Evolutionary conservation across 805 yeast genomes (phyloP).

Genomic region (Ogataea chonburiensis): DNA sequence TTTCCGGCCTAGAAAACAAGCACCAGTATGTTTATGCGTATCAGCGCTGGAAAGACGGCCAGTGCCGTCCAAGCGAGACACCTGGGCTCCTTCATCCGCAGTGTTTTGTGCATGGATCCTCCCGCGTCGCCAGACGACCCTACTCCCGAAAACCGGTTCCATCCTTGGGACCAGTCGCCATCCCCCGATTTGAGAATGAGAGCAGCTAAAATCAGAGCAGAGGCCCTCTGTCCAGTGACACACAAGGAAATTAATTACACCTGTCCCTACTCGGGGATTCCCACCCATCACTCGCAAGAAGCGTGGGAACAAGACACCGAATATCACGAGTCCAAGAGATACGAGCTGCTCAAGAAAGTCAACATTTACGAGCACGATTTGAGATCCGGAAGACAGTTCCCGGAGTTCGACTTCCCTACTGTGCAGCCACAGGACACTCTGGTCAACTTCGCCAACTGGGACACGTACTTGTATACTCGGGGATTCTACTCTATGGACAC

Average conservation of each 20-base stretch:
- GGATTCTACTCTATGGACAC: constrained; percentile 95
- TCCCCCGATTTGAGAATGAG: constrained; percentile 82
- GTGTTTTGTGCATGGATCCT: constrained; percentile 50
- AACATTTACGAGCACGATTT: constrained; percentile 93
- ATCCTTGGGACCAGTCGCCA: constrained; percentile 92
- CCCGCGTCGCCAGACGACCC: constrained; percentile 67
- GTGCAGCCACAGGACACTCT: constrained; percentile 70
- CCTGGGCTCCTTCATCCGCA: constrained; percentile 36
- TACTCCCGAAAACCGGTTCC: constrained; percentile 69
- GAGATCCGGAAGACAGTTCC: constrained; percentile 90
- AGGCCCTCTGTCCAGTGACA: constrained; percentile 91
- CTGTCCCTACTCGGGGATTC: constrained; percentile 93
- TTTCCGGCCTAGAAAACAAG: constrained; percentile 2
- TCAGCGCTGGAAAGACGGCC: constrained; percentile 1
- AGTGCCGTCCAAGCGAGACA: constrained; percentile 2
- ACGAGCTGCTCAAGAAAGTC: constrained; percentile 77
- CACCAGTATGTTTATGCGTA: constrained; percentile 7
- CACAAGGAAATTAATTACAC: constrained; percentile 74
- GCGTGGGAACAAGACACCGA: constrained; percentile 83
- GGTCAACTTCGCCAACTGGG: constrained; percentile 86
- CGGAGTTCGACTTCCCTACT: constrained; percentile 92
- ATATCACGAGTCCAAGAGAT: constrained; percentile 65
- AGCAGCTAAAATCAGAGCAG: constrained; percentile 85
- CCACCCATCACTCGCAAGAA: constrained; percentile 87
- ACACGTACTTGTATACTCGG: constrained; percentile 87